Conservation (phyloP, 2,329 filamentous ascomycete species). For the Pyrenophora tritici-repentis region DNA sequence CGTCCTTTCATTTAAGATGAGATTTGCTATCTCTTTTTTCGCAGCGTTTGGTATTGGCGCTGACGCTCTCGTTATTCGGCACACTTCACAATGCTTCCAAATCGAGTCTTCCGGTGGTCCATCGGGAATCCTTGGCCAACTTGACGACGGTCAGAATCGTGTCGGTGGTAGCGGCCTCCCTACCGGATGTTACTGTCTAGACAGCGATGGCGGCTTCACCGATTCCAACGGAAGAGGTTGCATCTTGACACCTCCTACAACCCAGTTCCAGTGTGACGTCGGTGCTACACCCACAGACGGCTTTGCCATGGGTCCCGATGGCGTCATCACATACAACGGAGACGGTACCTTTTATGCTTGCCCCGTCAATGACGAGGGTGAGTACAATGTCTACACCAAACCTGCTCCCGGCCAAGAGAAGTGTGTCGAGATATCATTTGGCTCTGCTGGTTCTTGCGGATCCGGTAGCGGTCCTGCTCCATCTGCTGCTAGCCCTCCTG, state of each 20-base stretch:
- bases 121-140: slow-evolving; percentile 62
- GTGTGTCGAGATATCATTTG: slow-evolving; percentile 57
- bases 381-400: slow-evolving; percentile 61
- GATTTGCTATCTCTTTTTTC: slow-evolving; percentile 28
- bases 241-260: slow-evolving; percentile 64
- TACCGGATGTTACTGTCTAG: slow-evolving; percentile 60
- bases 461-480: slow-evolving; percentile 11
- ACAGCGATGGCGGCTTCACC: slow-evolving; percentile 55
- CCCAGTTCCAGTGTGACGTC: slow-evolving; percentile 65
- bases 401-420: slow-evolving; percentile 51
- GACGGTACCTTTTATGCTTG: slow-evolving; percentile 64
- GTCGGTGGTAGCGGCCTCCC: slow-evolving; percentile 58
- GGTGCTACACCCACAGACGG: slow-evolving; percentile 56
- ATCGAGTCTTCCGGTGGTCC: slow-evolving; percentile 32
- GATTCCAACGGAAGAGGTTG: slow-evolving; percentile 64
- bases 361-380: slow-evolving; percentile 59
- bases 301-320: slow-evolving; percentile 61
- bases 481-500: no score
- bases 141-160: slow-evolving; percentile 66
- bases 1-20: slow-evolving; percentile 21
- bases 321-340: slow-evolving; percentile 58
- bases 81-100: slow-evolving; percentile 24
- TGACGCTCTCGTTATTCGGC: slow-evolving; percentile 29
- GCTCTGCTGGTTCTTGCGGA: slow-evolving; percentile 26
- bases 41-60: slow-evolving; percentile 27